Evolutionary conservation across 2,329 filamentous ascomycete genomes (phyloP), one percentile per base, ranked within the genome.

Genomic region (Cladosporium sp.): DNA sequence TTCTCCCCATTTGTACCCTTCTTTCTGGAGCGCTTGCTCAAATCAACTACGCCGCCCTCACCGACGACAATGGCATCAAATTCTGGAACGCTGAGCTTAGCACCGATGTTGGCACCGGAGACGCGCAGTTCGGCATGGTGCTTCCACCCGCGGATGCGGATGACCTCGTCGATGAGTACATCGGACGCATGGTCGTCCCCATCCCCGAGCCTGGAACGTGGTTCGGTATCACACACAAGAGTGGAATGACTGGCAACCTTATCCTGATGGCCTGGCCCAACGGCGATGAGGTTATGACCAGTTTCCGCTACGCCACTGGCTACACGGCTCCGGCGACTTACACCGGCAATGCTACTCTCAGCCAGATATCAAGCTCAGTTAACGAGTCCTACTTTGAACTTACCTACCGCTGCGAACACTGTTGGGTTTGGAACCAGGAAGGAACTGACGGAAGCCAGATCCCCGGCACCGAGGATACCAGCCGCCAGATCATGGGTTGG

Each of bases 361-460:
- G 82, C 0, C 80, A 85, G 63, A 82, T 88, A 61, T 82, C 80
- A 14, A 80, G 81, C 14, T 79, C 74, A 25, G 75, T 88, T 59
- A 86, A 81, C 65, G 76, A 77, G 15, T 84, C 81, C 25, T 75
- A 82, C 63, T 89, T 83, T 70, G 81, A 81, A 47, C 68, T 88
- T 50, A 79, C 88, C n/a, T 89, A 87, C 74, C 80, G 84, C 49
- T 89, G 87, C 72, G 72, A 85, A 63, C 66, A 70, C 66, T 78
- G 76, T 64, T 78, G 74, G 74, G 63, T 65, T 12, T 78, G 76
- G 76, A 68, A 77, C 56, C 75, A 77, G 37, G 70, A 72, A 2
- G 75, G 75, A 40, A 73, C 72, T n/a, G 64, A 67, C 14, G 73
- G 73, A 49, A 71, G 69, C 8, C 73, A 76, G 56, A 61, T 74